These are phyloP conservation scores for Fusarium sp. DNA, from an alignment of 2,329 filamentous ascomycete genomes.

Conservation along the genomic window DNA sequence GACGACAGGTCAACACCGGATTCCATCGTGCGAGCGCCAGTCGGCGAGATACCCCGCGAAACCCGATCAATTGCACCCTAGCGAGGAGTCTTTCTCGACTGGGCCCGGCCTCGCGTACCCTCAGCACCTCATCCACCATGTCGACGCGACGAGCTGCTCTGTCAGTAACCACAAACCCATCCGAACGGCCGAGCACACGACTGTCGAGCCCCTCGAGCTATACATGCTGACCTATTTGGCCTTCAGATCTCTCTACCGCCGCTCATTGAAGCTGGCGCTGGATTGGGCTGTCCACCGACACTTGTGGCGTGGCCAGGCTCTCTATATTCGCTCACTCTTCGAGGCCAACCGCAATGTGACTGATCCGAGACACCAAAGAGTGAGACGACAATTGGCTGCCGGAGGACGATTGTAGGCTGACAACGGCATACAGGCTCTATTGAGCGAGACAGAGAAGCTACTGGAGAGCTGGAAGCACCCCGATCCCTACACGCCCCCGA, in stretches of 20 bases:
- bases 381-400: slow-evolving; percentile 56
- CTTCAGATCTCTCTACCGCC: slow-evolving; percentile 82
- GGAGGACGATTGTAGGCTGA: slow-evolving; percentile 7
- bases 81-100: slow-evolving; percentile 32
- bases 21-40: slow-evolving; percentile 26
- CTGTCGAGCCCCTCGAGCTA: slow-evolving; percentile 3
- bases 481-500: slow-evolving; percentile 90
- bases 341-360: slow-evolving; percentile 90
- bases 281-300: slow-evolving; percentile 96
- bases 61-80: slow-evolving; percentile 34
- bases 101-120: slow-evolving; percentile 21
- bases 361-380: slow-evolving; percentile 87
- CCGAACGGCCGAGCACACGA: slow-evolving; percentile 23
- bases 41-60: slow-evolving; percentile 23
- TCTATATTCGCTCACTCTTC: slow-evolving; percentile 95
- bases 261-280: slow-evolving; percentile 90
- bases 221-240: slow-evolving; percentile 27
- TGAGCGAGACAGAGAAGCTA: slow-evolving; percentile 88
- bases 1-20: slow-evolving; percentile 18
- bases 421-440: slow-evolving; percentile 70
- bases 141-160: slow-evolving; percentile 61
- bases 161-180: slow-evolving; percentile 52
- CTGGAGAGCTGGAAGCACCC: slow-evolving; percentile 97
- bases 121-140: slow-evolving; percentile 36
- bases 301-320: slow-evolving; percentile 93